Evolutionary conservation across 306 rosid species (phyloP).

Genomic region (Elaeagnus macrophylla): DNA sequence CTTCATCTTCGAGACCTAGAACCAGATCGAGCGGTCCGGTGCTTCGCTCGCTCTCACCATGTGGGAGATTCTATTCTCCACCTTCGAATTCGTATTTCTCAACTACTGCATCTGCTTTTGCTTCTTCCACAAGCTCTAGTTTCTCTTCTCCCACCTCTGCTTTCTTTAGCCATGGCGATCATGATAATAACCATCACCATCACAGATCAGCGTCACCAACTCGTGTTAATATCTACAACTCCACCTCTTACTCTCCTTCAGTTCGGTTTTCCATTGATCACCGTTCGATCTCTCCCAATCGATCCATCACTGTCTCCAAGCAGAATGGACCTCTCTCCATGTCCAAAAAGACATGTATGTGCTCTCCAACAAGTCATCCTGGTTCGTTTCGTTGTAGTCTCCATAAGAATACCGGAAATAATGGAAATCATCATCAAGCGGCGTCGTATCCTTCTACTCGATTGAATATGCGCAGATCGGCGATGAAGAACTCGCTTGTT

Average conservation of each 20-base stretch:
- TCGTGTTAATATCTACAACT: slow-evolving; percentile 56
- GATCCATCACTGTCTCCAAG: slow-evolving; percentile 54
- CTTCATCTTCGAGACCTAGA: slow-evolving; percentile 34
- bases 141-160: slow-evolving; percentile 46
- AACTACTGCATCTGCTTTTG: slow-evolving; percentile 55
- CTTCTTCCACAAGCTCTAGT: slow-evolving; percentile 58
- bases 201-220: slow-evolving; percentile 74
- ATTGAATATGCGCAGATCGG: slow-evolving; percentile 87
- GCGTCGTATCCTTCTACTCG: slow-evolving; percentile 46
- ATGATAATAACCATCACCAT: slow-evolving; percentile 26
- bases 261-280: slow-evolving; percentile 72
- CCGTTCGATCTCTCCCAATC: slow-evolving; percentile 72
- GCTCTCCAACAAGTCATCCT: slow-evolving; percentile 86
- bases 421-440: slow-evolving; percentile 5
- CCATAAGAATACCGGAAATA: slow-evolving; percentile 38
- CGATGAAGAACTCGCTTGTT: slow-evolving; percentile 88
- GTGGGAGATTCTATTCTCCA: slow-evolving; percentile 51
- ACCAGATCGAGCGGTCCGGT: slow-evolving; percentile 68
- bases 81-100: slow-evolving; percentile 36
- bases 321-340: slow-evolving; percentile 42
- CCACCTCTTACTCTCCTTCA: slow-evolving; percentile 32
- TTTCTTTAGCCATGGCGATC: slow-evolving; percentile 25
- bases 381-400: slow-evolving; percentile 91
- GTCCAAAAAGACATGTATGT: slow-evolving; percentile 72
- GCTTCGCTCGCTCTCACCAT: slow-evolving; percentile 61